Percentiles rank a stretch among this genome's conserved stretches.
phyloP scores from a whole-genome alignment of 495 filamentous ascomycete species.

The Sporormia fimetaria region DNA sequence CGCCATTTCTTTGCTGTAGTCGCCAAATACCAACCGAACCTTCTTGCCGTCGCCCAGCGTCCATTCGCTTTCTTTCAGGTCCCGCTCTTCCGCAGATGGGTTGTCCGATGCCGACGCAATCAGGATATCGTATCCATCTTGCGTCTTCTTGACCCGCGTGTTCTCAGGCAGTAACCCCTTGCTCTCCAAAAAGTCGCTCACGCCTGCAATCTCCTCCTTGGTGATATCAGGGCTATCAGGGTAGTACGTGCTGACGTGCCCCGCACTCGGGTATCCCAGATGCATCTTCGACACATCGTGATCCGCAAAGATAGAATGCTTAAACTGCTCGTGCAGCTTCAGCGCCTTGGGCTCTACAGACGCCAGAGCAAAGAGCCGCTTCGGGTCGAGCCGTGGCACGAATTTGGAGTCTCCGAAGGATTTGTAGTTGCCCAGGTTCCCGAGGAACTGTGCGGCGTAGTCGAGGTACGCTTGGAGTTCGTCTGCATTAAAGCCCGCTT shows the following conservation, averaged over 20 bases:
- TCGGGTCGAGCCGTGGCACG: constrained; percentile 61
- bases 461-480: constrained; percentile 67
- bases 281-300: constrained; percentile 59
- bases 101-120: constrained; percentile 61
- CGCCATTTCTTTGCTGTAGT: constrained; percentile 70
- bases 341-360: constrained; percentile 41
- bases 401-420: constrained; percentile 93
- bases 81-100: constrained; percentile 50
- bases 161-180: constrained; percentile 74
- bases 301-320: constrained; percentile 64
- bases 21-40: constrained; percentile 69
- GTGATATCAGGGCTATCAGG: constrained; percentile 78
- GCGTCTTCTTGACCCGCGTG: constrained; percentile 68
- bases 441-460: constrained; percentile 81
- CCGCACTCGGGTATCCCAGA: constrained; percentile 69
- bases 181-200: constrained; percentile 62
- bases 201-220: constrained; percentile 64
- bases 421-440: constrained; percentile 92
- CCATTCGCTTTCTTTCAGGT: constrained; percentile 56
- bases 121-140: constrained; percentile 63
- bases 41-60: constrained; percentile 62
- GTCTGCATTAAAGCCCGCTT: constrained; percentile 57
- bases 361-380: constrained; percentile 60
- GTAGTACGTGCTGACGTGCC: constrained; percentile 88
- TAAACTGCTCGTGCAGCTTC: constrained; percentile 51